Base-by-base conservation (phyloP, 2,329 filamentous ascomycete genomes). In the Colletotrichum gloeosporioides region DNA sequence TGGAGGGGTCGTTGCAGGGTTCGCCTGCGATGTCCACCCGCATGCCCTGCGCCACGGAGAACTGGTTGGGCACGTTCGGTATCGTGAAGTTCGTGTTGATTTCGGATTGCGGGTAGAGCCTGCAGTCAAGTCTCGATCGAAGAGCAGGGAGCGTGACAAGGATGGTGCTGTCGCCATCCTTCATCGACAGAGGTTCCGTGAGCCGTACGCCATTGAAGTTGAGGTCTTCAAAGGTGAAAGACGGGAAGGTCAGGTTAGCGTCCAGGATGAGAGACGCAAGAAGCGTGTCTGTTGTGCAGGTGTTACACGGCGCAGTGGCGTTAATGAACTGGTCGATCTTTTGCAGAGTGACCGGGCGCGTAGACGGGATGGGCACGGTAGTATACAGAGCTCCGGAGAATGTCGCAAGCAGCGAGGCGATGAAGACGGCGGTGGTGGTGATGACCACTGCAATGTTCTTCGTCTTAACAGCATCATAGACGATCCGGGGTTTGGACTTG, bases 221-320 rank as follows among this genome's bases (percentile, higher is more conserved):
- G 0, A 84, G 78, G 62, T 82, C 79, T 15, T 83, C 81, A 74
- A 82, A 86, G 0, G 86, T 87, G 61, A 85, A 86, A 0, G 69
- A 64, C 0, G 86, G 85, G 27, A 84, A 87, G 0, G 82, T 80
- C 1, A 84, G 76, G 57, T 85, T 84, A 4, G 79, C 82, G 1
- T 80, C 78, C 3, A 87, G 80, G 4, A 86, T 82, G 4, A 87
- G 77, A 0, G 84, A 83, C 1, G 84, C 81, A 8, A 82, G 76
- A 4, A 81, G 75, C 0, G 82, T 83, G 22, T 84, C 84, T 69
- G 77, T 80, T 13, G 32, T 77, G 77, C 79, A 81, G 6, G 78
- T 72, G 8, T 80, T 66, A 13, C 73, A 77, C 2, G 77, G 53
- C 16, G 68, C 57, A 3, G 72, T 76, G 10, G 78, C 80, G 59